Percentiles rank a stretch among this genome's conserved stretches.
Evolutionary conservation across 495 filamentous ascomycete genomes (phyloP).

Genomic region (Clohesyomyces aquaticus): DNA sequence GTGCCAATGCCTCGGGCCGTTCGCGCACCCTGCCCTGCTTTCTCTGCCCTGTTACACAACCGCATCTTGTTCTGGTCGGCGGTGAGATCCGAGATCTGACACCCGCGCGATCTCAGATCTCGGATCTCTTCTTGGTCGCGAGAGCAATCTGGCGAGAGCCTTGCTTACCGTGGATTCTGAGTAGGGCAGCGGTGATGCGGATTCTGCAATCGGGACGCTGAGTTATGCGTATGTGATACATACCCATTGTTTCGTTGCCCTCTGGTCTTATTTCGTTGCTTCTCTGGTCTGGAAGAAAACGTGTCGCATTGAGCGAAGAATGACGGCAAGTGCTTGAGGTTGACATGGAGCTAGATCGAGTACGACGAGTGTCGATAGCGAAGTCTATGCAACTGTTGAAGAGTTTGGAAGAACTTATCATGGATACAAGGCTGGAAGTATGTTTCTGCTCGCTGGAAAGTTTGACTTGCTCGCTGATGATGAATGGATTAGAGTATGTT

Average conservation of each 20-base stretch:
- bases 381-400: constrained; percentile 12
- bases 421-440: constrained; percentile 22
- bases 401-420: constrained; percentile 35
- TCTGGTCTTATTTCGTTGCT: no score
- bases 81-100: no score
- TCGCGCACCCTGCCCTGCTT: no score
- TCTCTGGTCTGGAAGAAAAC: no score
- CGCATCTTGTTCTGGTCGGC: no score
- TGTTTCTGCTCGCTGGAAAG: not conserved
- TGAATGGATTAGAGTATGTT: constrained; percentile 11
- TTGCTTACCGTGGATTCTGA: not conserved
- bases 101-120: no score
- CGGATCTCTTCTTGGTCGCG: no score
- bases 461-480: not conserved
- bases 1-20: not conserved
- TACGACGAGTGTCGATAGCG: constrained; percentile 3
- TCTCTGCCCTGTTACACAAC: no score
- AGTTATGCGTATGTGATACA: constrained; percentile 14
- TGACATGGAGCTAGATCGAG: constrained; percentile 1
- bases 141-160: no score
- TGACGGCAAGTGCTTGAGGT: no score
- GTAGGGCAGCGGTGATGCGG: constrained; percentile 15
- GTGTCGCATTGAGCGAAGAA: no score
- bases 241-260: no score
- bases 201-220: constrained; percentile 19